phyloP scores from a whole-genome alignment of 2,329 filamentous ascomycete species.

The Xylariaceae sp. region DNA sequence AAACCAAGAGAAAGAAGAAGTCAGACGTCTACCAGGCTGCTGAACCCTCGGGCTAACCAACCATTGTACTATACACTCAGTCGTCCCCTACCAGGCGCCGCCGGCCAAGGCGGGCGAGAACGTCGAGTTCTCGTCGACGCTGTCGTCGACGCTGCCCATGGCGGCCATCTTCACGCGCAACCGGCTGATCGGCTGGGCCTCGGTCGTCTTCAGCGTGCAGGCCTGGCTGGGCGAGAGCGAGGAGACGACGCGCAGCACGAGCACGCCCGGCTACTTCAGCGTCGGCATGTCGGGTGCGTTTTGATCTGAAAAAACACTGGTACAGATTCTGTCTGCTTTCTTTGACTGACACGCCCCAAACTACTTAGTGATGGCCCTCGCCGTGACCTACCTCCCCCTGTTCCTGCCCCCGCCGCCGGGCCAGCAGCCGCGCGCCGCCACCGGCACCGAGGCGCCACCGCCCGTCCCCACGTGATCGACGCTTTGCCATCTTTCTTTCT shows the following conservation, averaged over 20 bases:
- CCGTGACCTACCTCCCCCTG: conserved; percentile 42
- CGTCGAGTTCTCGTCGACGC: conserved; percentile 64
- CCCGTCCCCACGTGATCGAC: not conserved
- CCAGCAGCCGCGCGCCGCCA: conserved; percentile 23
- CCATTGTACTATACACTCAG: no score
- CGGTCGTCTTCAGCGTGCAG: conserved; percentile 67
- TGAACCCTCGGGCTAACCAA: no score
- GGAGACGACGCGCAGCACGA: conserved; percentile 53
- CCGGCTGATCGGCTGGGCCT: conserved; percentile 64
- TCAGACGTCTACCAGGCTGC: no score
- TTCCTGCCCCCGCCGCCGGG: conserved; percentile 37
- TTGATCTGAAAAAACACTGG: no score
- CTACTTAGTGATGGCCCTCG: conserved; percentile 50
- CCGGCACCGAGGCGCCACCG: conserved; percentile 23
- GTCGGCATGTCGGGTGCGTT: conserved; percentile 71
- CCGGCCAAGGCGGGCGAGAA: conserved; percentile 51
- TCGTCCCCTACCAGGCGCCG: conserved; percentile 82
- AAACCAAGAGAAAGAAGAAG: no score
- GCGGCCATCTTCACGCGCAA: conserved; percentile 91
- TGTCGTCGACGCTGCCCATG: conserved; percentile 82
- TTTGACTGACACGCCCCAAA: no score
- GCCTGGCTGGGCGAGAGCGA: conserved; percentile 71
- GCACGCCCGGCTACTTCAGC: conserved; percentile 64
- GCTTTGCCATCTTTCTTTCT: not conserved
- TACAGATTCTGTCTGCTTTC: no score